These are phyloP conservation scores for Cladosporium colombiae DNA, from an alignment of 2,329 filamentous ascomycete genomes.

Conservation along the genomic window DNA sequence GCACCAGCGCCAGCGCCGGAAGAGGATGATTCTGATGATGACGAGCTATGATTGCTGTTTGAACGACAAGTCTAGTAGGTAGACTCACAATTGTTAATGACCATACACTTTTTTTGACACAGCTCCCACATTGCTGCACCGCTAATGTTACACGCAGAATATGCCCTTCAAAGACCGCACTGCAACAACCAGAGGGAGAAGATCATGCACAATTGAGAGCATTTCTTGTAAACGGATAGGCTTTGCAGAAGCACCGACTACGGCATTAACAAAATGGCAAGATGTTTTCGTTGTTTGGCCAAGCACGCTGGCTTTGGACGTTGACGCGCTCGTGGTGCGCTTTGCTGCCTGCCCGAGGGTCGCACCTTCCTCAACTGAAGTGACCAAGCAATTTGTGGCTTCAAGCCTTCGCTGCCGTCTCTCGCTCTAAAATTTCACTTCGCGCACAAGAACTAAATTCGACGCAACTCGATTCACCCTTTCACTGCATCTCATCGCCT, in stretches of 20 bases:
- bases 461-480: not conserved
- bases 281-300: not conserved
- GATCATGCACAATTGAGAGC: not conserved
- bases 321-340: not conserved
- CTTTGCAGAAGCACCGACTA: not conserved
- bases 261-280: not conserved
- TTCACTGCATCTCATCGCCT: not conserved
- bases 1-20: slow-evolving; percentile 1
- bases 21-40: slow-evolving; percentile 35
- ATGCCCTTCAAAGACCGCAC: not conserved
- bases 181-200: not conserved
- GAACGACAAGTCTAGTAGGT: not conserved
- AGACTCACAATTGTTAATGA: not conserved
- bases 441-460: not conserved
- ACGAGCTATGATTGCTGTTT: slow-evolving; percentile 32
- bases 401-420: not conserved
- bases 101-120: not conserved
- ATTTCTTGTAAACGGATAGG: not conserved
- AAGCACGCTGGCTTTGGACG: not conserved
- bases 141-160: not conserved
- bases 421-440: too few relatives aligned
- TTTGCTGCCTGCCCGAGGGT: not conserved
- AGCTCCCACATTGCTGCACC: not conserved
- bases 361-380: not conserved
- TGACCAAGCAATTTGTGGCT: not conserved